These are phyloP conservation scores for Nakazawaea pomicola DNA, from an alignment of 805 yeast species.

Conservation along the genomic window DNA sequence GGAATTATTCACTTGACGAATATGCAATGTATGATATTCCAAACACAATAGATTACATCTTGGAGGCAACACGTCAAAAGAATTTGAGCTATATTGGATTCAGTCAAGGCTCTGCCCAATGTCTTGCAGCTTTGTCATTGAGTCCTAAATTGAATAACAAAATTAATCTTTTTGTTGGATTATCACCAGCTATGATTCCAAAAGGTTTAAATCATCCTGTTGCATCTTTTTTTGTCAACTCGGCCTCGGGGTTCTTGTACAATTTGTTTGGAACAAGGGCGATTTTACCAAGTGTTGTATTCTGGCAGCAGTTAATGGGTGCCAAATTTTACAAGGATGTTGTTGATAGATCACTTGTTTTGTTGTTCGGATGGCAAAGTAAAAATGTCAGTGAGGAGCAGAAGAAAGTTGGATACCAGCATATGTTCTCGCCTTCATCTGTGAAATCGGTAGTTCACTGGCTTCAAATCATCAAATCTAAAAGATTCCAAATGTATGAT, in stretches of 20 bases:
- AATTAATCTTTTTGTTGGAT: slow-evolving; percentile 43
- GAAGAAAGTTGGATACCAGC: slow-evolving; percentile 77
- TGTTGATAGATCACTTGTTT: slow-evolving; percentile 64
- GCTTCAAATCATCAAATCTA: slow-evolving; percentile 82
- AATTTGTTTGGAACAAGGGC: slow-evolving; percentile 71
- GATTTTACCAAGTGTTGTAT: slow-evolving; percentile 51
- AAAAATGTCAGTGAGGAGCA: slow-evolving; percentile 66
- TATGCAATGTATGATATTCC: slow-evolving; percentile 92
- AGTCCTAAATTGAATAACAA: slow-evolving; percentile 62
- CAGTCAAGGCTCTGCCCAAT: slow-evolving; percentile 94
- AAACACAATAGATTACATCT: slow-evolving; percentile 69
- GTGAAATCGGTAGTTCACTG: slow-evolving; percentile 94
- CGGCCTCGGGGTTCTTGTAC: slow-evolving; percentile 72
- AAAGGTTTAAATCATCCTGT: slow-evolving; percentile 74
- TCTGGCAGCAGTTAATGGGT: slow-evolving; percentile 76
- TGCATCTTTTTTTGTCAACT: slow-evolving; percentile 69
- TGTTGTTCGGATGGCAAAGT: slow-evolving; percentile 79
- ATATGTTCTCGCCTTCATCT: slow-evolving; percentile 84
- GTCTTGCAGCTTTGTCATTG: slow-evolving; percentile 75
- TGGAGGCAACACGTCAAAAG: slow-evolving; percentile 40
- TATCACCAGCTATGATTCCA: slow-evolving; percentile 92
- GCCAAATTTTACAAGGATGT: slow-evolving; percentile 69
- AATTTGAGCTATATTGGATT: slow-evolving; percentile 77
- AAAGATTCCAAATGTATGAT: slow-evolving; percentile 85
- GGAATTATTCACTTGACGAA: slow-evolving; percentile 93